Evolutionary conservation across 345 rosid species (phyloP).

Genomic region (Ceriops decandra): DNA sequence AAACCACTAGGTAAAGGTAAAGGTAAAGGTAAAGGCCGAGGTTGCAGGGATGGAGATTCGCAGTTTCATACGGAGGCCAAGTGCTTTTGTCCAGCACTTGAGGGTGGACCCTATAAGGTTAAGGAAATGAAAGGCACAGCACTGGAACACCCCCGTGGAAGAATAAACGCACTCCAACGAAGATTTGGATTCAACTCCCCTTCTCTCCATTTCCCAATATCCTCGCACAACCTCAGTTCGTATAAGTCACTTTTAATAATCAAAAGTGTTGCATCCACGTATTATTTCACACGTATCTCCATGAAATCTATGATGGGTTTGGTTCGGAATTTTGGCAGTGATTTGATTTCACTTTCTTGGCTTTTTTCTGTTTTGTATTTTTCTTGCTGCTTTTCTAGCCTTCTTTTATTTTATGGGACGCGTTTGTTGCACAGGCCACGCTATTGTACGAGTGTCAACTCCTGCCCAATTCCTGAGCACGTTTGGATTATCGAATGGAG

Average conservation of each 20-base stretch:
- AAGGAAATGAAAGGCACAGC: background rate
- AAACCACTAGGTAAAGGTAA: too few species aligned
- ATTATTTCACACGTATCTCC: background rate
- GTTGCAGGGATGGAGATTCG: too few species aligned
- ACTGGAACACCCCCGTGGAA: constrained; percentile 9
- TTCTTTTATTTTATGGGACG: too few species aligned
- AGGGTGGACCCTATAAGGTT: constrained; percentile 4
- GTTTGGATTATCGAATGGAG: too few species aligned
- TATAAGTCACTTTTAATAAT: background rate
- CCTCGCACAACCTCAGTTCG: background rate
- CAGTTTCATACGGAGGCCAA: too few species aligned
- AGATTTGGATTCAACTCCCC: constrained; percentile 29
- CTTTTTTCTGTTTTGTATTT: background rate
- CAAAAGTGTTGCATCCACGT: background rate
- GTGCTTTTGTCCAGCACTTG: background rate
- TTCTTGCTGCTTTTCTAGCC: too few species aligned
- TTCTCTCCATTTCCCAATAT: background rate
- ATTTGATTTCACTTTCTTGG: background rate
- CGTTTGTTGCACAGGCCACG: too few species aligned
- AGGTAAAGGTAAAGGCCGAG: too few species aligned
- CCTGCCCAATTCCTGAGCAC: too few species aligned
- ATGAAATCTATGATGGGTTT: background rate
- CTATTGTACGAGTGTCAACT: too few species aligned
- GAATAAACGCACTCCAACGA: constrained; percentile 50
- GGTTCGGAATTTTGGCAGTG: background rate